phyloP scores from a whole-genome alignment of 129 eudicot species.

The Solidago caesia region DNA sequence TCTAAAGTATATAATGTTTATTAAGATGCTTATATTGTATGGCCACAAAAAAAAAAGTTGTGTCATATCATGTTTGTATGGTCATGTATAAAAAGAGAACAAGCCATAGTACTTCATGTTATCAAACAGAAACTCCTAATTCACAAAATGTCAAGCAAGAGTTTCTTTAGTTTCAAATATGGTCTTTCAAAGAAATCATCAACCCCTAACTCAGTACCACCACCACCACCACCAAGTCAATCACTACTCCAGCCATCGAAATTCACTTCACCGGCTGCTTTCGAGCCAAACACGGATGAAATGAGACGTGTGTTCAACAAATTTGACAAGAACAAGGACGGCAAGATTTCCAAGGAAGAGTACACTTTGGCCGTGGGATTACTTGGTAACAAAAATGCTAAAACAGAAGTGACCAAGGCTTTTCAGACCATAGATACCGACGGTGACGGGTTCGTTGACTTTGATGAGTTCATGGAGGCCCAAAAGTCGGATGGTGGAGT shows the following conservation, averaged over 20 bases:
- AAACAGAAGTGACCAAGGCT: constrained; percentile 31
- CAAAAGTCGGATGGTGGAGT: constrained; percentile 42
- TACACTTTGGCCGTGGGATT: constrained; percentile 34
- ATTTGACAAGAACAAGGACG: constrained; percentile 52
- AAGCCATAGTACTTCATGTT: not conserved
- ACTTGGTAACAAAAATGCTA: constrained; percentile 27
- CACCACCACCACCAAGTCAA: constrained; percentile 17
- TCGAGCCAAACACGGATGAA: constrained; percentile 48
- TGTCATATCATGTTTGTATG: not conserved
- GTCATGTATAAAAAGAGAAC: constrained; percentile 26
- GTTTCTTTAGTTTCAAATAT: constrained; percentile 36
- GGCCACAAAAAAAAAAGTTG: too few species aligned
- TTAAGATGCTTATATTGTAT: too few species aligned
- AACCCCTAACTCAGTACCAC: constrained; percentile 21
- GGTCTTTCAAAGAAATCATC: constrained; percentile 35
- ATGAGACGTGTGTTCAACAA: constrained; percentile 50
- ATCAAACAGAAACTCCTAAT: constrained; percentile 15
- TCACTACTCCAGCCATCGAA: constrained; percentile 6
- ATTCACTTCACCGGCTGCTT: not conserved
- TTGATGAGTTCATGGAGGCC: constrained; percentile 43
- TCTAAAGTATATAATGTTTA: too few species aligned
- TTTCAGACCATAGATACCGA: constrained; percentile 46
- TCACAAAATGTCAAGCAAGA: constrained; percentile 35
- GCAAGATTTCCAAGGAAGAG: constrained; percentile 55
- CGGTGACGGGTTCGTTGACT: constrained; percentile 55